Conservation (phyloP, 2,329 filamentous ascomycete genomes). For the Microsporum canis region DNA sequence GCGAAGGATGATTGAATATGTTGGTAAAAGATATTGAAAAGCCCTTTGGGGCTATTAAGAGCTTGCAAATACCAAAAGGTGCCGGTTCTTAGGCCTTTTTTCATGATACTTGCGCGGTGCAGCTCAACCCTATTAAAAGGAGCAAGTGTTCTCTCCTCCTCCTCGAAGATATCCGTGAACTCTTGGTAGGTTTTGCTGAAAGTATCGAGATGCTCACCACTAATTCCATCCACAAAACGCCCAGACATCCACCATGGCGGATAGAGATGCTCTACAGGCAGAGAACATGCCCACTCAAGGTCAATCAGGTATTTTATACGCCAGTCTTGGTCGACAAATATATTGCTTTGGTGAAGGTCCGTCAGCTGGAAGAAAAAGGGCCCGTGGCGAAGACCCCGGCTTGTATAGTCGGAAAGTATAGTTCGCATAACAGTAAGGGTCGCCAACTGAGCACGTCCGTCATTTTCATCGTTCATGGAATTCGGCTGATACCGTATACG, state of each 20-base stretch:
- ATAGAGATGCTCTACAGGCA: constrained; percentile 21
- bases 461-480: constrained; percentile 6
- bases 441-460: not conserved
- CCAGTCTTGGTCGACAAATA: constrained; percentile 25
- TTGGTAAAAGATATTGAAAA: constrained; percentile 17
- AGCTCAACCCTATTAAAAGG: not conserved
- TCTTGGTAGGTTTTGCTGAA: constrained; percentile 6
- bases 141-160: constrained; percentile 7
- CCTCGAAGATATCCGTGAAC: constrained; percentile 10
- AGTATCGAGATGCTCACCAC: not conserved
- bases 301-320: constrained; percentile 26
- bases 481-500: constrained; percentile 22
- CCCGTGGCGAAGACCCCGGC: constrained; percentile 17
- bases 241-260: constrained; percentile 23
- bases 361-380: constrained; percentile 30
- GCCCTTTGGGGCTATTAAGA: constrained; percentile 16
- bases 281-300: constrained; percentile 25
- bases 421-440: constrained; percentile 16
- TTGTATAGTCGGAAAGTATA: not conserved
- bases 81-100: constrained; percentile 16
- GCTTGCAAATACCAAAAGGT: constrained; percentile 19
- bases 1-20: constrained; percentile 17
- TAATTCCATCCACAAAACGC: constrained; percentile 13
- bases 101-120: constrained; percentile 5
- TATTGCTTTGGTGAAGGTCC: constrained; percentile 33